Conservation (phyloP, 176 grass and related monocot genomes). For the Bromus sterilis region DNA sequence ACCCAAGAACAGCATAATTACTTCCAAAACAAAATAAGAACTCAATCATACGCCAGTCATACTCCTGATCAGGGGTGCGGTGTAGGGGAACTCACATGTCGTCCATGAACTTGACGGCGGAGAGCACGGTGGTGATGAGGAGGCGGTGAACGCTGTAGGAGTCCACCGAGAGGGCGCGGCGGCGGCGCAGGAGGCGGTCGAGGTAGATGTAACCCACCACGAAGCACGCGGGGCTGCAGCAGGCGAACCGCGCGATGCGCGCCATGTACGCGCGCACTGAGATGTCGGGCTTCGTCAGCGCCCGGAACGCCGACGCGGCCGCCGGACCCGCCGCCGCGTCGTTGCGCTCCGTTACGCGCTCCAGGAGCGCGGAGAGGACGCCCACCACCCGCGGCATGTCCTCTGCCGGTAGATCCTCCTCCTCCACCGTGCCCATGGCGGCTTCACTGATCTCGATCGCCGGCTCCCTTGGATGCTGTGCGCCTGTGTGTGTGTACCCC, state of each 20-base stretch:
- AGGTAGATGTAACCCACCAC: slow-evolving; percentile 61
- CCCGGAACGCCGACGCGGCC: slow-evolving; percentile 36
- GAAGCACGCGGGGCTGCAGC: slow-evolving; percentile 56
- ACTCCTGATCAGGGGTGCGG: background rate
- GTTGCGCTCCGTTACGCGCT: slow-evolving; percentile 48
- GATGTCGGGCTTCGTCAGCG: slow-evolving; percentile 31
- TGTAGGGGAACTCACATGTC: slow-evolving; percentile 30
- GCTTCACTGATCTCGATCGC: background rate
- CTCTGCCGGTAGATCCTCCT: slow-evolving; percentile 3
- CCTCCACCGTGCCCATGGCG: background rate
- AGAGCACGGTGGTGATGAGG: slow-evolving; percentile 55
- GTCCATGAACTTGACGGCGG: slow-evolving; percentile 68
- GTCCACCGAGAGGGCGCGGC: slow-evolving; percentile 25
- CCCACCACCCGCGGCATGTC: slow-evolving; percentile 42
- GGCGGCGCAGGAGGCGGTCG: slow-evolving; percentile 34
- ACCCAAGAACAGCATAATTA: background rate
- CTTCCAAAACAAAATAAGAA: background rate
- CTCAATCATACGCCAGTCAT: background rate
- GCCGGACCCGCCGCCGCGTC: slow-evolving; percentile 4
- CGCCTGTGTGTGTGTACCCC: background rate
- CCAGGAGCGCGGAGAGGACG: slow-evolving; percentile 45
- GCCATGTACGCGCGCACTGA: slow-evolving; percentile 51
- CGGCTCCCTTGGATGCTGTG: background rate
- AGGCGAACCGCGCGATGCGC: slow-evolving; percentile 43
- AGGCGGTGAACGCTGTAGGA: slow-evolving; percentile 58